These are phyloP conservation scores for Davidsoniella neocaledoniae DNA, from an alignment of 2,329 filamentous ascomycete species.

Conservation along the genomic window DNA sequence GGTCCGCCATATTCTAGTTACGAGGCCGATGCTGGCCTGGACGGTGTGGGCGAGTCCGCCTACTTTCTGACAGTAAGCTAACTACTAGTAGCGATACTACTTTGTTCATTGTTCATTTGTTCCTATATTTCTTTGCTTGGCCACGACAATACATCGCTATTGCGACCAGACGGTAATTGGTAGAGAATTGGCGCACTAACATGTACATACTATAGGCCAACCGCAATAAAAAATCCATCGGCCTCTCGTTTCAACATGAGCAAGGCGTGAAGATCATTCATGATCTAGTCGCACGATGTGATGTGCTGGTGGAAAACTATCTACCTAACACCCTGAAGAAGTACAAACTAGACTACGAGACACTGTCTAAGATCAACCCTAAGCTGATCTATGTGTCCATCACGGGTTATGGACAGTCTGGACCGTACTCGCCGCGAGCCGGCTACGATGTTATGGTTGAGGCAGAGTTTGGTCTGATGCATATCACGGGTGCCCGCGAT, in stretches of 20 bases:
- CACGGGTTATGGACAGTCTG: slow-evolving; percentile 91
- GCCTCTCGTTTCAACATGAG: slow-evolving; percentile 73
- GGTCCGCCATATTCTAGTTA: slow-evolving; percentile 85
- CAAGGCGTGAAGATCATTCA: slow-evolving; percentile 77
- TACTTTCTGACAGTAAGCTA: slow-evolving; percentile 72
- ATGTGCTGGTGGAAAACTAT: slow-evolving; percentile 94
- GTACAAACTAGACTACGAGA: slow-evolving; percentile 78
- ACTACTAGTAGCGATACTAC: neutral
- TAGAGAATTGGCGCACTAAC: neutral
- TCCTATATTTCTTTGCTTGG: too few relatives aligned
- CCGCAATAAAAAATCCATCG: slow-evolving; percentile 91
- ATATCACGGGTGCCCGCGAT: slow-evolving; percentile 81
- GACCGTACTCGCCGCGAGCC: slow-evolving; percentile 70
- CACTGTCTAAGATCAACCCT: slow-evolving; percentile 66
- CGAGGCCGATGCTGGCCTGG: slow-evolving; percentile 35
- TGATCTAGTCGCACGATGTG: slow-evolving; percentile 65
- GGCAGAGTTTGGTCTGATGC: slow-evolving; percentile 95
- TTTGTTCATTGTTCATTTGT: too few relatives aligned
- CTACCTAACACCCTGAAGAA: slow-evolving; percentile 78
- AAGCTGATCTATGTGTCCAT: slow-evolving; percentile 85
- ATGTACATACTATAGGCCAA: slow-evolving; percentile 46
- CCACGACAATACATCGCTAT: too few relatives aligned
- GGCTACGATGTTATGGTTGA: slow-evolving; percentile 99
- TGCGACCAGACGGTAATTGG: neutral
- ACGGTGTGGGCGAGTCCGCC: slow-evolving; percentile 76